Percentiles rank a stretch among this genome's conserved stretches.
These are phyloP conservation scores for Aspergillus felis DNA, from an alignment of 2,329 filamentous ascomycete genomes.

Conservation along the genomic window DNA sequence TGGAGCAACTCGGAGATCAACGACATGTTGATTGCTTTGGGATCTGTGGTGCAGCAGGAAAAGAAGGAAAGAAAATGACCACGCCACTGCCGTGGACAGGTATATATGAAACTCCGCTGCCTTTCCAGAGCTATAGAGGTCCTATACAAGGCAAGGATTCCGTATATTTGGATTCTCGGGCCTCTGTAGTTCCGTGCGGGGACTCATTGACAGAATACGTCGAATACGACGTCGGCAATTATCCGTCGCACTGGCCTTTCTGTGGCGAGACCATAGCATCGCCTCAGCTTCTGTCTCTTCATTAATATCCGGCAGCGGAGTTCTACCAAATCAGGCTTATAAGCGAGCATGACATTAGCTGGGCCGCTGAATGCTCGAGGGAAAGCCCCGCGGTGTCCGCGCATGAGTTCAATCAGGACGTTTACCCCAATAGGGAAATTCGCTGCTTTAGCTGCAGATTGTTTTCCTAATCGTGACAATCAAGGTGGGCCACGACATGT, in stretches of 20 bases:
- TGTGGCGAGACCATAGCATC: not conserved
- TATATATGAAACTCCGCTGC: not conserved
- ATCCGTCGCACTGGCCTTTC: not conserved
- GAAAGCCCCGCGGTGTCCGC: not conserved
- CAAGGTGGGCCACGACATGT: not conserved
- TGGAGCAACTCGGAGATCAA: constrained; percentile 20
- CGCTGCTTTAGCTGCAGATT: not conserved
- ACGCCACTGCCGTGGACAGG: not conserved
- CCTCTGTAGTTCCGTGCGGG: not conserved
- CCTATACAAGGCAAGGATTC: not conserved
- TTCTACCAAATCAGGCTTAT: not conserved
- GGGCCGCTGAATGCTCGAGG: not conserved
- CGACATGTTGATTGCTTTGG: constrained; percentile 15
- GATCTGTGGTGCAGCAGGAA: not conserved
- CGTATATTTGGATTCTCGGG: not conserved
- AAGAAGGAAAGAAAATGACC: not conserved
- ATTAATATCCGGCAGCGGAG: not conserved
- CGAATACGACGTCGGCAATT: not conserved
- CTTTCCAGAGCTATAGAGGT: not conserved
- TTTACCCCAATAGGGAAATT: not conserved
- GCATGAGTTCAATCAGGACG: not conserved
- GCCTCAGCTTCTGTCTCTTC: not conserved
- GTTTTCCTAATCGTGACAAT: not conserved
- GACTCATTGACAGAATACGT: not conserved
- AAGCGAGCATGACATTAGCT: not conserved